Evolutionary conservation across 2,329 filamentous ascomycete genomes (phyloP), one percentile per base, ranked within the genome.

Genomic region (Penicillium sp.): DNA sequence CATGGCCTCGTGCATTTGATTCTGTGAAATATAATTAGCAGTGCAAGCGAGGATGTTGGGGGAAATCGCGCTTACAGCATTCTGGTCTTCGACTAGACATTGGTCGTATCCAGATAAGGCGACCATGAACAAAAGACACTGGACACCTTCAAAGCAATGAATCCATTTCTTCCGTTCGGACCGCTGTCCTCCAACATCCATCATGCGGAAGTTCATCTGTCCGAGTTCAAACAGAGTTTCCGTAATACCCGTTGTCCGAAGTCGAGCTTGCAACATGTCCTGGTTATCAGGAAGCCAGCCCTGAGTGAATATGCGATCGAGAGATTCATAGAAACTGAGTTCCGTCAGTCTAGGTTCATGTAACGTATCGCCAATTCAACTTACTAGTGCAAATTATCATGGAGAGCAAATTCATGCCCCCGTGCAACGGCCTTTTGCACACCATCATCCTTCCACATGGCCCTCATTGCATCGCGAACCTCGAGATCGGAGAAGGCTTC

Each of bases 101-200:
- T 97, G 94, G 72, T 97, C 93, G 75, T 97, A 97, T 59, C 93
- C 93, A 63, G 92, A 96, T 67, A 97, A 93, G 48, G 93, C 93
- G 52, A 96, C 93, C 65, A 97, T 84, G 78, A 97, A 97, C 41
- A 97, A 81, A 53, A 97, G 82, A 66, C 91, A 93, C 70, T 94
- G 92, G 61, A 96, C 92, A 64, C 94, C 94, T 74, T 96, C 92
- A 73, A 96, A 96, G 72, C 92, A 94, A 75, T 96, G 92, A 62
- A 96, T 96, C 92, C 92, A 96, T 81, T 96, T 96, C 83, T 96
- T 96, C 61, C 92, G 89, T 77, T 96, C 92, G 29, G 92, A 96
- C 68, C 92, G 83, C 74, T 96, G 92, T 57, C 92, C 92, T 73
- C 92, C 92, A 47, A 96, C 92, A 70, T 96, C 92, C 76, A 96